These are phyloP conservation scores for Penicillium sp. DNA, from an alignment of 2,329 filamentous ascomycete genomes.

Conservation along the genomic window DNA sequence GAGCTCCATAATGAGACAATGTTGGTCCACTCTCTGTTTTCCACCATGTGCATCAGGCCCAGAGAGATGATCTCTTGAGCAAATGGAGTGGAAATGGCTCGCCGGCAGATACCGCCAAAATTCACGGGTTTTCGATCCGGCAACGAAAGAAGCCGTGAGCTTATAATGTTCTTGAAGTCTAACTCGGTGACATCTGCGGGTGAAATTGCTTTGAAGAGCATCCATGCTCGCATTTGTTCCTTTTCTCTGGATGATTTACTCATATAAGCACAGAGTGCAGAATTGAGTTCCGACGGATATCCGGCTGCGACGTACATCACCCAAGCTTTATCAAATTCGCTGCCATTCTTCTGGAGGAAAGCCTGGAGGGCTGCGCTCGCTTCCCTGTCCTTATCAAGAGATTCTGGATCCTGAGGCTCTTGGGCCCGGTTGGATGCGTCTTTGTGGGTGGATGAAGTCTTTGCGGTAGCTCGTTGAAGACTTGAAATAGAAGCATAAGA, in stretches of 20 bases:
- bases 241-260: slow-evolving; percentile 44
- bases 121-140: slow-evolving; percentile 25
- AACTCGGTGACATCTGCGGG: slow-evolving; percentile 37
- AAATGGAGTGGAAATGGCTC: slow-evolving; percentile 34
- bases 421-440: not conserved
- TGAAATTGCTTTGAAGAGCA: slow-evolving; percentile 49
- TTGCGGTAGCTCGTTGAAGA: slow-evolving; percentile 5
- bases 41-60: slow-evolving; percentile 34
- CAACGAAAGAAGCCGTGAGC: slow-evolving; percentile 45
- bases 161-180: slow-evolving; percentile 49
- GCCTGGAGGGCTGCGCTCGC: slow-evolving; percentile 20
- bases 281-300: slow-evolving; percentile 26
- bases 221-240: slow-evolving; percentile 44
- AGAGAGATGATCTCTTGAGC: slow-evolving; percentile 29
- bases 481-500: slow-evolving; percentile 28
- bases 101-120: slow-evolving; percentile 44
- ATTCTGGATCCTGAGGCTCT: not conserved
- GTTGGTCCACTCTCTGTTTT: slow-evolving; percentile 34
- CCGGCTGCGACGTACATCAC: slow-evolving; percentile 38
- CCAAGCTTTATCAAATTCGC: slow-evolving; percentile 45
- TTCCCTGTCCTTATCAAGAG: slow-evolving; percentile 1
- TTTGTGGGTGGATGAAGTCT: not conserved
- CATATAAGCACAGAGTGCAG: slow-evolving; percentile 40
- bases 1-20: slow-evolving; percentile 23
- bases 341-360: slow-evolving; percentile 18